Conservation (phyloP, 495 filamentous ascomycete species). For the Diplogelasinospora grovesii region DNA sequence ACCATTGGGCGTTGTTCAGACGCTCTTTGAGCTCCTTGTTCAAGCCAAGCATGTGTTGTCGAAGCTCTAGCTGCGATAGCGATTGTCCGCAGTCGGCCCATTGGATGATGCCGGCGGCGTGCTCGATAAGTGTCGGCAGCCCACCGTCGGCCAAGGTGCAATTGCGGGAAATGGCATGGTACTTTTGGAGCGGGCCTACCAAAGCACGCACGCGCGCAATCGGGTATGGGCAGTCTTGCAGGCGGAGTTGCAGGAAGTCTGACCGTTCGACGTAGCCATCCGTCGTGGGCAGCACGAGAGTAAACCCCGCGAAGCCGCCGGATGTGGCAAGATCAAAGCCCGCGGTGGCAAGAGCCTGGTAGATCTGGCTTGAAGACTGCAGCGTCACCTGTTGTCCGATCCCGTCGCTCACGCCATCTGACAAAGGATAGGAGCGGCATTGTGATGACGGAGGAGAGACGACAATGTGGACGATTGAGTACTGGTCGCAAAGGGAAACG, state of each 20-base stretch:
- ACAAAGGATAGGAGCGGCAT: not conserved
- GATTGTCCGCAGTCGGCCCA: conserved; percentile 14
- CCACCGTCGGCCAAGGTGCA: not conserved
- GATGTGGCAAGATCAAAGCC: conserved; percentile 9
- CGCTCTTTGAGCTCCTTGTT: conserved; percentile 16
- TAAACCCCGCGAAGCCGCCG: conserved; percentile 9
- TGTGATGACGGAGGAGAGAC: conserved; percentile 9
- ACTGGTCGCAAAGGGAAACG: conserved; percentile 14
- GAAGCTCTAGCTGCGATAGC: conserved; percentile 9
- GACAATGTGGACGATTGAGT: conserved; percentile 15
- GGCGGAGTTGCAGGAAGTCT: conserved; percentile 17
- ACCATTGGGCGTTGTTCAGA: conserved; percentile 19
- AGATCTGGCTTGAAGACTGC: conserved; percentile 5
- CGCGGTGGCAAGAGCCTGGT: conserved; percentile 4
- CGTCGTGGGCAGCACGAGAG: conserved; percentile 13
- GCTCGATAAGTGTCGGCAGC: conserved; percentile 10
- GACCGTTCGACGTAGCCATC: conserved; percentile 15
- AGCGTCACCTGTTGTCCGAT: not conserved
- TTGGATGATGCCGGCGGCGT: conserved; percentile 18
- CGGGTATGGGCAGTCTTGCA: conserved; percentile 17
- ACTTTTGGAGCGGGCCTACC: conserved; percentile 8
- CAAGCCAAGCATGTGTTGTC: conserved; percentile 4
- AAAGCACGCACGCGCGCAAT: conserved; percentile 10
- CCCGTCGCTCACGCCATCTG: too few relatives aligned
- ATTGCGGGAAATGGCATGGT: not conserved